phyloP scores from a whole-genome alignment of 495 filamentous ascomycete species.

The Daldinia childiae region DNA sequence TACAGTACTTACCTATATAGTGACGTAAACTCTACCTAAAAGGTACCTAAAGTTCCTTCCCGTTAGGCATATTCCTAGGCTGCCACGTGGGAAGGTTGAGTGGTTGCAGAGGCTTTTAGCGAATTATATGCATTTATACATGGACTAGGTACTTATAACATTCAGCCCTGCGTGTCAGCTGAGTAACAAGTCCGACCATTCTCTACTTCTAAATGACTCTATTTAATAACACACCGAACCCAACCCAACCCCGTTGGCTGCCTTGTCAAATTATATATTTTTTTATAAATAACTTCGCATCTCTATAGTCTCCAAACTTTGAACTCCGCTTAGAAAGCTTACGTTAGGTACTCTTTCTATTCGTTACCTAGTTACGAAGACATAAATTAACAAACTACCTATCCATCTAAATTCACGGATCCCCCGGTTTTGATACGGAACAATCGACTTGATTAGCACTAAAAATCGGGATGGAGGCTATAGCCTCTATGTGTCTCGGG shows the following conservation, averaged over 20 bases:
- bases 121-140: constrained; percentile 18
- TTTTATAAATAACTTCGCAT: neutral
- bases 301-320: neutral
- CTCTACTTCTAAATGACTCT: neutral
- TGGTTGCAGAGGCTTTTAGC: constrained; percentile 11
- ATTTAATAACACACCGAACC: constrained; percentile 5
- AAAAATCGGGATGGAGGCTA: constrained; percentile 35
- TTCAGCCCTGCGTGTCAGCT: neutral
- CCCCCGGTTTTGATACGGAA: neutral
- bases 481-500: constrained; percentile 34
- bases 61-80: neutral
- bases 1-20: neutral
- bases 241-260: too few relatives aligned
- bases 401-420: neutral
- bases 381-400: neutral
- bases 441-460: neutral
- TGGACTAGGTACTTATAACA: neutral
- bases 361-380: neutral
- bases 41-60: neutral
- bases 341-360: too few relatives aligned
- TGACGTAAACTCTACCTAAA: neutral
- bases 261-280: neutral
- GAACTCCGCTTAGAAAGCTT: neutral
- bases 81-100: constrained; percentile 31
- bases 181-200: neutral